Base-by-base conservation (phyloP, 805 yeast genomes). In the Isabelozyma pseudorhagii region DNA sequence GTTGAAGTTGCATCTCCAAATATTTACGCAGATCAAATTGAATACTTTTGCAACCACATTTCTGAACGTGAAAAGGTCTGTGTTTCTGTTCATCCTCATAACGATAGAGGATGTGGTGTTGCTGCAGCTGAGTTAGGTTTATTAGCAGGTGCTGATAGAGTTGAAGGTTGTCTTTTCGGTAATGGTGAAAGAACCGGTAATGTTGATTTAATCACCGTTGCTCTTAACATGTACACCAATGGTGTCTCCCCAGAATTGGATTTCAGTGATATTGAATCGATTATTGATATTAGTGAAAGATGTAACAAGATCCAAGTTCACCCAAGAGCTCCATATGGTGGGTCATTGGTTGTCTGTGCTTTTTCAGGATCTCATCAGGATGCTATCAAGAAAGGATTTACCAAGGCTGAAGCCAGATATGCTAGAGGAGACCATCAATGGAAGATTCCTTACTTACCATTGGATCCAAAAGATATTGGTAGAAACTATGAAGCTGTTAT, bases 121-220 rank as follows among this genome's bases (percentile, higher is more conserved):
- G 93, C 93, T 42, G 93, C 93, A 25, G 77, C 89, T 43, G 93
- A 86, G 66, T 73, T 86, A 52, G 92, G 90, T 59, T 58, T 84
- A 31, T 70, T 86, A 60, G 93, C 91, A n/a, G 93, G 93, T 62
- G 93, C 88, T 52, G 92, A 86, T 69, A 79, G 93, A 74, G 88
- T 86, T 46, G 93, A 86, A 69, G 93, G 93, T 50, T 86, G 92
- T 75, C 74, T 86, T 40, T 86, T 86, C 55, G 92, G 92, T 61
- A 86, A 85, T 67, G 93, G 93, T 71, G 93, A 86, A 76, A 78
- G 93, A 72, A 86, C 93, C 28, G 93, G 93, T 72, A 86, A 86
- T 65, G 92, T 86, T 57, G 93, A 86, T 67, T 73, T 86, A 54
- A 83, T 84, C 46, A 86, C 91, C 21, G 81, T 86, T 53, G 93